Conservation (phyloP, 495 filamentous ascomycete species). For the Pyrenopolyporus hunteri region DNA sequence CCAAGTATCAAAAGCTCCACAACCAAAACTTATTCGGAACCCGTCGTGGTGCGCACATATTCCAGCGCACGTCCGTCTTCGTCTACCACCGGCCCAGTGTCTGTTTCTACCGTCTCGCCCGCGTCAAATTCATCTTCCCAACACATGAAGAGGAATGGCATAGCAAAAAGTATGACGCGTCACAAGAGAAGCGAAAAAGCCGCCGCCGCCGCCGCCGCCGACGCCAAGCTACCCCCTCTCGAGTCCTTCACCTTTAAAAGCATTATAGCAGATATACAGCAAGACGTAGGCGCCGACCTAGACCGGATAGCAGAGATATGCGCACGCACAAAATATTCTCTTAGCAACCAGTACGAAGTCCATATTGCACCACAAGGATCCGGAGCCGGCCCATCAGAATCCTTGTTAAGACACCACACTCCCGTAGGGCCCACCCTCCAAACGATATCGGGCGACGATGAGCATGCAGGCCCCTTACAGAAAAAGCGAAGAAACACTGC, state of each 20-base stretch:
- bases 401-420: constrained; percentile 26
- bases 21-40: constrained; percentile 60
- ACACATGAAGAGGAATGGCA: constrained; percentile 17
- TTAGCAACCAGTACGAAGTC: constrained; percentile 66
- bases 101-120: constrained; percentile 9
- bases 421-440: constrained; percentile 54
- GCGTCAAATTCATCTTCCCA: constrained; percentile 10
- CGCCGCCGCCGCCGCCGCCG: constrained; percentile 1
- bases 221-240: constrained; percentile 53
- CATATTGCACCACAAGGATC: constrained; percentile 62
- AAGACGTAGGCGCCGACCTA: constrained; percentile 54
- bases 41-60: constrained; percentile 63
- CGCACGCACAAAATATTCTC: constrained; percentile 58
- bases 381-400: constrained; percentile 40
- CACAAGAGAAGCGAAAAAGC: constrained; percentile 41
- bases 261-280: constrained; percentile 59
- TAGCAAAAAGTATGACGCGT: constrained; percentile 38
- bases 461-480: constrained; percentile 36
- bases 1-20: constrained; percentile 48
- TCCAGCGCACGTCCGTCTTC: constrained; percentile 45
- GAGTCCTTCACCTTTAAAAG: constrained; percentile 65
- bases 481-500: constrained; percentile 41
- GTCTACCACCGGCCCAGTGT: constrained; percentile 13
- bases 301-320: constrained; percentile 66
- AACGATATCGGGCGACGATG: constrained; percentile 56